Base-by-base conservation (phyloP, 139 green algal species). In the Asterochloris sp. region DNA sequence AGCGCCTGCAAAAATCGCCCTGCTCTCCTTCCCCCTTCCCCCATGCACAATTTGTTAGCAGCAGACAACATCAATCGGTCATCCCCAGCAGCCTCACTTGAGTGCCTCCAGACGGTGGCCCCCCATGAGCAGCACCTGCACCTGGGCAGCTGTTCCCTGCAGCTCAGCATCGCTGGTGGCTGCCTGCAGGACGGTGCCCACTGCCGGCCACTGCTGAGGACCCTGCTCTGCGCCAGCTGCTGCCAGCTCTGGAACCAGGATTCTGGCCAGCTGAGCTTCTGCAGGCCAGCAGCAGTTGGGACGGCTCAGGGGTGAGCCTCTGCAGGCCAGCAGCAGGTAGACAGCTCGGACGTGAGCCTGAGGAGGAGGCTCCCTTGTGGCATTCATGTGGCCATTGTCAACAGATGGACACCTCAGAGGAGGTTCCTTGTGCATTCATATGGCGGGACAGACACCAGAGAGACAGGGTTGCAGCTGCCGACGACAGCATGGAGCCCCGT, bases 91-190 rank as follows among this genome's bases (percentile, higher is more conserved):
- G 14, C 28, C 84, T 79, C 69, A 83, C 85, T 74, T 81, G 71
- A 95, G 85, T 12, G 91, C 91, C 15, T 94, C 91, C 0, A 77
- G 23, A 11, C 78, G 79, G 15, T 85, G 71, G 0, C 91, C 91
- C 19, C 67, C 62, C 79, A 94, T 69, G 74, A 93, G 83, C 86
- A 95, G 85, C n/a, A 80, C 80, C 86, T 95, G 88, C 84, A 92
- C 77, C 75, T 87, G 63, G 11, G 81, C 87, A 28, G 86, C 83
- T 13, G 83, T 83, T 23, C 74, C 78, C 79, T 54, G 38, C 78
- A 83, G 26, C 73, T 67, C 75, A 24, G 67, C 76, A 60, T 62
- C 75, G 29, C 13, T 47, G 21, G 75, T 54, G 26, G 29, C 29
- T 11, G 62, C 62, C 28, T 79, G 60, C 84, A 80, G 69, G 74